phyloP scores from a whole-genome alignment of 2,329 filamentous ascomycete species.

The Talaromyces atroroseus region DNA sequence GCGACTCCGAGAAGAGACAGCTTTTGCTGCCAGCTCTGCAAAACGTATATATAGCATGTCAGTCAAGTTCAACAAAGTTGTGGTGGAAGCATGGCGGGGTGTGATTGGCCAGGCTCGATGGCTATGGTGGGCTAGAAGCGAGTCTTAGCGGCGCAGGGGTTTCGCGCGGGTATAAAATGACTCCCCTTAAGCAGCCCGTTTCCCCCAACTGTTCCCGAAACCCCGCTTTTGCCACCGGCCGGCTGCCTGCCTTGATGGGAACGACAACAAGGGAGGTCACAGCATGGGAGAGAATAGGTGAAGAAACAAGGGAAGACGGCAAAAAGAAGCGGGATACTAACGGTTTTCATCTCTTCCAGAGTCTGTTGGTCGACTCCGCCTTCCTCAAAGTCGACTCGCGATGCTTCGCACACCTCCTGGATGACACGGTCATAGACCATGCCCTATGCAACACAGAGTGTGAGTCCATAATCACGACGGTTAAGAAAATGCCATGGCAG shows the following conservation, averaged over 20 bases:
- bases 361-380: slow-evolving; percentile 84
- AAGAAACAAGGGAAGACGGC: slow-evolving; percentile 1
- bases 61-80: neutral
- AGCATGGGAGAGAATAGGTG: slow-evolving; percentile 8
- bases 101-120: slow-evolving; percentile 18
- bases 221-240: slow-evolving; percentile 17
- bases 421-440: slow-evolving; percentile 85
- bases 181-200: slow-evolving; percentile 33
- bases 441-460: slow-evolving; percentile 48
- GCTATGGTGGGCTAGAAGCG: slow-evolving; percentile 12
- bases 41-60: neutral
- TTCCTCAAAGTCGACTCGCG: slow-evolving; percentile 93
- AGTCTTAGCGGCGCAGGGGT: slow-evolving; percentile 10
- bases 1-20: slow-evolving; percentile 79
- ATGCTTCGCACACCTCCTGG: slow-evolving; percentile 84
- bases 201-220: slow-evolving; percentile 29
- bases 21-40: slow-evolving; percentile 88
- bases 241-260: neutral
- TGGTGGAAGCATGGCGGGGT: neutral
- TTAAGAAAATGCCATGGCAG: neutral
- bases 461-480: slow-evolving; percentile 21
- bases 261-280: neutral
- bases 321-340: slow-evolving; percentile 47
- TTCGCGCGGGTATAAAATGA: slow-evolving; percentile 34
- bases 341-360: slow-evolving; percentile 79